phyloP scores from a whole-genome alignment of 2,329 filamentous ascomycete species.

The Hypomyces perniciosus region DNA sequence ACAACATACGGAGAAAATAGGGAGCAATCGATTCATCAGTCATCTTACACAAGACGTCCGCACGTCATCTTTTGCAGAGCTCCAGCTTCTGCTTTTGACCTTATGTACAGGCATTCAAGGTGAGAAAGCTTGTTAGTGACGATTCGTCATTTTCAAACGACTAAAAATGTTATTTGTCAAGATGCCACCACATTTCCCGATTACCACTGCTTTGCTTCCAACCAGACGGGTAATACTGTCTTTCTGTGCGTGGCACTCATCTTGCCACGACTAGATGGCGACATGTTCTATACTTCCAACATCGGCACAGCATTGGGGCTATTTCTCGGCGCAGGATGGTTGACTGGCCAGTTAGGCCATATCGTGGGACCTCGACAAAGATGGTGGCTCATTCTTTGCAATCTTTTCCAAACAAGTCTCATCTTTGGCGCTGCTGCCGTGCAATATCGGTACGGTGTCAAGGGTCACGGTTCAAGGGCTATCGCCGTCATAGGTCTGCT shows the following conservation, averaged over 20 bases:
- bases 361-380: constrained; percentile 43
- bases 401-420: constrained; percentile 47
- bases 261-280: constrained; percentile 39
- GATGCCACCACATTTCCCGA: constrained; percentile 56
- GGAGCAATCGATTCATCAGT: not conserved
- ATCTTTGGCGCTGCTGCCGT: constrained; percentile 48
- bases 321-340: constrained; percentile 49
- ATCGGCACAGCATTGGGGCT: constrained; percentile 49
- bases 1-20: not conserved
- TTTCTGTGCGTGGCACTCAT: constrained; percentile 50
- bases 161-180: constrained; percentile 12
- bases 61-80: constrained; percentile 36
- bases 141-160: not conserved
- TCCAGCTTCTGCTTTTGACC: constrained; percentile 41
- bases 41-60: constrained; percentile 28
- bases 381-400: constrained; percentile 49
- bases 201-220: constrained; percentile 57
- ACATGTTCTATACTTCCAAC: constrained; percentile 47
- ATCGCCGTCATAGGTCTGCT: constrained; percentile 44
- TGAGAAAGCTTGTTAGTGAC: constrained; percentile 13
- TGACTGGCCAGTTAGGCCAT: constrained; percentile 53
- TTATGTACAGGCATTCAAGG: constrained; percentile 48
- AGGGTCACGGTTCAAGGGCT: constrained; percentile 30
- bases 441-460: constrained; percentile 37
- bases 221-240: constrained; percentile 61